These are phyloP conservation scores for Immersiporthe knoxdaviesiana DNA, from an alignment of 2,329 filamentous ascomycete genomes.

Conservation along the genomic window DNA sequence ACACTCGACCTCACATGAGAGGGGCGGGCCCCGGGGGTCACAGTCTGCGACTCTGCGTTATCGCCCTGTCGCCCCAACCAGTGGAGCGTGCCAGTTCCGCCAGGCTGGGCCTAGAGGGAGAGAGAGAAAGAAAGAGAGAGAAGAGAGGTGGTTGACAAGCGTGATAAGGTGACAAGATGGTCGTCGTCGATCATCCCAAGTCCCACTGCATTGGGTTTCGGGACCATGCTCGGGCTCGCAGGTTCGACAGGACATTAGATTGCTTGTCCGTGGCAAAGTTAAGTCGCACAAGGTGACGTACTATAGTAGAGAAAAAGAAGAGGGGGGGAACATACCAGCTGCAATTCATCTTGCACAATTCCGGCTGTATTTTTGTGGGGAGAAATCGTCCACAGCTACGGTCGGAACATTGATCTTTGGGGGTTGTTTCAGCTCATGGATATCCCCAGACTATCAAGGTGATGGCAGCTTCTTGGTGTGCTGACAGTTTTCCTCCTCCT, in stretches of 20 bases:
- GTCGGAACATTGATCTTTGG: neutral
- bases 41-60: constrained; percentile 18
- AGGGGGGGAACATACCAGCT: neutral
- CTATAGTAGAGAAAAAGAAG: too few species aligned
- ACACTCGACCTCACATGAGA: neutral
- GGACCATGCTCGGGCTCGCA: neutral
- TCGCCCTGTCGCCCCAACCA: constrained; percentile 24
- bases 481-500: neutral
- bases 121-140: too few species aligned
- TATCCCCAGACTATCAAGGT: neutral
- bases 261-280: neutral
- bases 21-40: constrained; percentile 12
- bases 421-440: neutral
- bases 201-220: constrained; percentile 1
- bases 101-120: neutral
- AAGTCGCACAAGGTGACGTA: neutral
- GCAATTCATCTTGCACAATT: neutral
- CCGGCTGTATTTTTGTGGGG: neutral
- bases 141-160: neutral
- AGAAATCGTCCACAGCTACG: neutral
- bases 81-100: constrained; percentile 23
- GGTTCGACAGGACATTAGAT: neutral
- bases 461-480: neutral
- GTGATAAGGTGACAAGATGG: too few species aligned
- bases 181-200: neutral